Evolutionary conservation across 257 asterid genomes (phyloP).

Genomic region (Gynochthodes officinalis): DNA sequence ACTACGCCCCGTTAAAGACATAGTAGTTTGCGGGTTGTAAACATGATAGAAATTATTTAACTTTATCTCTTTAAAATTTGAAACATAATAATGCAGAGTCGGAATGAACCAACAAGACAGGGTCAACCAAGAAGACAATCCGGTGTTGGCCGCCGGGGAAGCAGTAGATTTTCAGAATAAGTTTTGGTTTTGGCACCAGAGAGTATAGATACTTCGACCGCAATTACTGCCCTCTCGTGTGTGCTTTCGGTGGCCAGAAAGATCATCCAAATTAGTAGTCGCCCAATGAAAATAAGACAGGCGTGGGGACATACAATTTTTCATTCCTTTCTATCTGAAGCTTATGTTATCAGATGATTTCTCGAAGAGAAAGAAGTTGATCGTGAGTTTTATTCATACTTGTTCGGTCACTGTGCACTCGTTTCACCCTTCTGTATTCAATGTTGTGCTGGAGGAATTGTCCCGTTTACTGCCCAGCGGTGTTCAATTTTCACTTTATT

Average conservation of each 20-base stretch:
- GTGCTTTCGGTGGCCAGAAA: not conserved
- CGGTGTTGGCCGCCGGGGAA: slow-evolving; percentile 65
- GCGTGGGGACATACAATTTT: not conserved
- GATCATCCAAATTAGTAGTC: not conserved
- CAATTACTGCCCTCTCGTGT: not conserved
- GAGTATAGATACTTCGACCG: not conserved
- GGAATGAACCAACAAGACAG: slow-evolving; percentile 30
- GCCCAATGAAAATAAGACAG: not conserved
- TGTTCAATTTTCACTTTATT: no score
- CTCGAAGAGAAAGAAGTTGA: no score
- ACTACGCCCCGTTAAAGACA: no score
- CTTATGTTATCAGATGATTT: no score
- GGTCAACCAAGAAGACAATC: slow-evolving; percentile 29
- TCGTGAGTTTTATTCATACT: no score
- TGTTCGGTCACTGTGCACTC: no score
- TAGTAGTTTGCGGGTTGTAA: no score
- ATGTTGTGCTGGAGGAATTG: no score
- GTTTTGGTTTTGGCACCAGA: not conserved
- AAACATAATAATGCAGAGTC: slow-evolving; percentile 40
- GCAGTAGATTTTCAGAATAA: slow-evolving; percentile 46
- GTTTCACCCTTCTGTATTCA: no score
- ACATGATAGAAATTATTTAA: not conserved
- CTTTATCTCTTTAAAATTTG: slow-evolving; percentile 6
- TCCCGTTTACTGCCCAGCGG: no score
- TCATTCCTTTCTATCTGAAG: no score